Base-by-base conservation (phyloP, 2,329 filamentous ascomycete genomes). In the Diaporthe australafricana region DNA sequence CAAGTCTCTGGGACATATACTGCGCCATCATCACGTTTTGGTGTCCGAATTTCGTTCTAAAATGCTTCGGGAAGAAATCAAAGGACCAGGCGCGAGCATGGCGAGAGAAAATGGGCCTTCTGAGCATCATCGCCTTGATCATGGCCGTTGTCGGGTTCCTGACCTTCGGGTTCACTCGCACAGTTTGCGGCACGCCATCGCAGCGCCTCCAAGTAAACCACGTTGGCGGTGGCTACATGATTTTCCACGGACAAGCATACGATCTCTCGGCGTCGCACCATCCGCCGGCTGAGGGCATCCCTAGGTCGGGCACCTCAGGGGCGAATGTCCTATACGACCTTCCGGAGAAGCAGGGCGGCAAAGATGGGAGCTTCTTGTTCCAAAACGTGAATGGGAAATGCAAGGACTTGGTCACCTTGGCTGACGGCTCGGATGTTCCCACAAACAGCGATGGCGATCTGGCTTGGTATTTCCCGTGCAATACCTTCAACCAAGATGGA, bases 351-450 rank as follows among this genome's bases (percentile, higher is more conserved):
- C 90, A 96, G 77, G 92, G 91, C 70, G 96, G 95, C n/a, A 89
- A 93, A 81, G 97, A 99, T 80, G 96, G 94, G 71, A 98, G 95
- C 79, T 99, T 99, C 80, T 84, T 99, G 79, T 99, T 99, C 84
- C 96, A 99, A 81, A 97, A 98, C 76, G 96, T 99, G 81, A 99
- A 99, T 77, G 97, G 96, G 60, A 93, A 93, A 74, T 99, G 96
- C 88, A 99, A 98, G 84, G 93, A 89, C 12, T 83, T 98, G 70
- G 98, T 99, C 79, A 97, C 90, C 0, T 82, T 87, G 9, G 89
- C 92, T 1, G 80, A 87, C 1, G 86, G 86, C 70, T 97, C 95
- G 0, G 92, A 94, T 77, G 91, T 99, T 11, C 94, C 95, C 1
- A 93, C 92, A 7, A 92, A 97, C 79, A 83, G 81, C 32, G 84